Evolutionary conservation across 192 early-diverging fungal genomes (phyloP), one percentile per base, ranked within the genome.

Genomic region (Entomortierella beljakovae): DNA sequence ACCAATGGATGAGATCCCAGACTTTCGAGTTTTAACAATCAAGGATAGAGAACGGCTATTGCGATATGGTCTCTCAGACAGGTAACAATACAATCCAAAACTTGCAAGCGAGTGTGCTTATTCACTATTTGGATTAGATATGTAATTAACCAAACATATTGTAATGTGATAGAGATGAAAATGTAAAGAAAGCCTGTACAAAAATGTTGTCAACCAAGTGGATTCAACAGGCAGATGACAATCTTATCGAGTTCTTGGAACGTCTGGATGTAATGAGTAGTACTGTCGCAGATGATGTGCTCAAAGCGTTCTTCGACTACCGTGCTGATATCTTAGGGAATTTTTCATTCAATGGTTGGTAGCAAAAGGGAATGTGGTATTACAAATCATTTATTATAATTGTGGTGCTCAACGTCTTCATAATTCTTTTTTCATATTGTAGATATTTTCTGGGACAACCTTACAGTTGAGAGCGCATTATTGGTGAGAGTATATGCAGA

Each of bases 21-120:
- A 93, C 76, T 92, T 94, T 74, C 86, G 85, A 25, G 56, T 88
- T 50, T 70, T 97, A 11, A 88, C 88, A 20, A 86, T 90, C 31
- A 87, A 90, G 16, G 88, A 92, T 23, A 85, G 94, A 22, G 90
- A 94, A 50, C 75, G 85, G 46, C 75, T 97, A 37, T 82, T 97
- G 34, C 82, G 87, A 7, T 89, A 86, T 51, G 95, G 94, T 6
- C 80, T 97, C 37, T 90, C 87, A n/a, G 95, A 97, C 82, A 89
- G 93, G 89, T 90, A 18, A 16, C 18, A 6, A 0, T 38, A 42
- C 43, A 28, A 15, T 46, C 43, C 11, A 8, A 38, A 13, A 13
- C 37, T 13, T 38, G 13, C n/a, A n/a, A n/a, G 23, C 57, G 37
- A 33, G 16, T 16, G 11, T 1, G 15, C 26, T 25, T 55, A 1